Evolutionary conservation across 352 stramenopile genomes (phyloP), one percentile per base, ranked within the genome.

Genomic region (Globisporangium splendens): DNA sequence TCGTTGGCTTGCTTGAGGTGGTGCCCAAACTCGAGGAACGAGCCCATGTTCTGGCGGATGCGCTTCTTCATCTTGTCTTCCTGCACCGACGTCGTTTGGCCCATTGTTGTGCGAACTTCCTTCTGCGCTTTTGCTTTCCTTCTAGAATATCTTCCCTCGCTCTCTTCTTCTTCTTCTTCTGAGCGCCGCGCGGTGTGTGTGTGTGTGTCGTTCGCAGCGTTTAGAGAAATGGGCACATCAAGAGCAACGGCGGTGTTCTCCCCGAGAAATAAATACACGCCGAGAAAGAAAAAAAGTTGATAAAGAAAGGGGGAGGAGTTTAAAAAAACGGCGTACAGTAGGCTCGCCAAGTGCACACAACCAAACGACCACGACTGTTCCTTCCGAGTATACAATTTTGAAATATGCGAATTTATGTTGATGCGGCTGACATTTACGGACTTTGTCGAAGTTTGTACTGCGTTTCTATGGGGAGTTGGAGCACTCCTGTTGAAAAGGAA

Each of bases 31-130:
- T 92, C 82, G 54, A 77, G 61, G 66, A 88, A 89, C 14, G 75
- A 82, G 56, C 79, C 76, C 66, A 92, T 92, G 56, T 62, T 76
- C 62, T 84, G 75, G 41, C 71, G 63, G 11, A 88, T 74, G 50
- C 82, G 82, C 56, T 88, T 86, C 65, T 83, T 75, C 77, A 89
- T 89, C 58, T 79, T 78, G 58, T 88, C 78, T 56, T 92, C 82
- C 28, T 85, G 72, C 21, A 79, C 70, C 11, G 82, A 89, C 11
- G 70, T 77, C n/a, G 71, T 75, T 59, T 92, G 82, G 13, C 82
- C 82, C 82, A 92, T 92, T 10, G 12, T 14, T 68, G 13, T 43
- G 28, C 10, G 10, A 35, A 35, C 8, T 42, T 18, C 41, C 13
- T 54, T 31, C 12, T 8, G 38, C 15, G 18, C 24, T 3, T 44